phyloP scores from a whole-genome alignment of 2,329 filamentous ascomycete genomes.

The Sporothrix euskadiensis region DNA sequence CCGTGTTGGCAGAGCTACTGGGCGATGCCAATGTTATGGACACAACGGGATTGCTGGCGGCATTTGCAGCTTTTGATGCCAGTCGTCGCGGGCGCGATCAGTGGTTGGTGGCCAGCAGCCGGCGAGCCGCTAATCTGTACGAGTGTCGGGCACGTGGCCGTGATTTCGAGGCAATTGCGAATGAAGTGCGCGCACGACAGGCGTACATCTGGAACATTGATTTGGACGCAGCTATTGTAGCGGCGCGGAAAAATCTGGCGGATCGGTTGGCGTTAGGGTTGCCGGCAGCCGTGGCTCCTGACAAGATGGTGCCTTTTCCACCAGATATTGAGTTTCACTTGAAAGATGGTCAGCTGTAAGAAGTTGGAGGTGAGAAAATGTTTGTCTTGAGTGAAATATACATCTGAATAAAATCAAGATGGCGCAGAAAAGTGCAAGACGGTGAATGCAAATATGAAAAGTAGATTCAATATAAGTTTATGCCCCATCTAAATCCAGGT shows the following conservation, averaged over 20 bases:
- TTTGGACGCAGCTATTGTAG: slow-evolving; percentile 41
- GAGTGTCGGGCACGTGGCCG: slow-evolving; percentile 46
- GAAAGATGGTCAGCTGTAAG: background rate
- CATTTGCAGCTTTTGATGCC: slow-evolving; percentile 54
- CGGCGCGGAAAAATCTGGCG: slow-evolving; percentile 42
- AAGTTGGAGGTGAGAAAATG: background rate
- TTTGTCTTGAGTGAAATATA: background rate
- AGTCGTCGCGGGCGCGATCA: slow-evolving; percentile 52
- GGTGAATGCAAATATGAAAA: background rate
- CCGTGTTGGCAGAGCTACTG: slow-evolving; percentile 49
- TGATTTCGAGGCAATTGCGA: slow-evolving; percentile 39
- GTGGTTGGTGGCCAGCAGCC: slow-evolving; percentile 53
- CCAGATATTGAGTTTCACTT: slow-evolving; percentile 23
- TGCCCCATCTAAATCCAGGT: background rate
- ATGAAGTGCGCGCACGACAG: slow-evolving; percentile 40
- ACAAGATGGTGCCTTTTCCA: slow-evolving; percentile 19
- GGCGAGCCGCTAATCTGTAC: slow-evolving; percentile 47
- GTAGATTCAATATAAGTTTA: background rate
- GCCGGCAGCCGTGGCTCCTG: slow-evolving; percentile 18
- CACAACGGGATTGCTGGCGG: slow-evolving; percentile 43
- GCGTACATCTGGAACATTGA: slow-evolving; percentile 43
- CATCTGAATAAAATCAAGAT: background rate
- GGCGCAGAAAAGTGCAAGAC: background rate
- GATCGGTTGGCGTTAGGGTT: slow-evolving; percentile 6
- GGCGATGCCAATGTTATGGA: slow-evolving; percentile 41